A percentile compares a stretch with the other conserved stretches of the same genome.
phyloP scores from a whole-genome alignment of 2,329 filamentous ascomycete species.

The Ceratocystis destructans region DNA sequence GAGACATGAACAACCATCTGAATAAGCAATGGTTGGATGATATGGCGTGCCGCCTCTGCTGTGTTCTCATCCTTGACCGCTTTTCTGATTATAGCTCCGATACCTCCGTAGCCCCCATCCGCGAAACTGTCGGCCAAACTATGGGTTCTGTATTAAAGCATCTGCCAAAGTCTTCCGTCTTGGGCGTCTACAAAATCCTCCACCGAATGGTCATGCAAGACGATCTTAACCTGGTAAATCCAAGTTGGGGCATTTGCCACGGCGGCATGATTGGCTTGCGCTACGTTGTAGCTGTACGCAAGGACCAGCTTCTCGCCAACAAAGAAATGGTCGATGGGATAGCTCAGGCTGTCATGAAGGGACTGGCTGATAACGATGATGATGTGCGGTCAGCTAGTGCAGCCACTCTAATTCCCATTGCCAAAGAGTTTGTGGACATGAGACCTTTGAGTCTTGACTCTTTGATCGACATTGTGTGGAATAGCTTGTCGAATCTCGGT shows the following conservation, averaged over 20 bases:
- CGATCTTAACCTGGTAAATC: slow-evolving; percentile 57
- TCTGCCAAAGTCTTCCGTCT: slow-evolving; percentile 63
- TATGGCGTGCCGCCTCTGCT: slow-evolving; percentile 84
- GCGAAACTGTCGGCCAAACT: slow-evolving; percentile 89
- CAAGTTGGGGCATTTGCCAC: slow-evolving; percentile 89
- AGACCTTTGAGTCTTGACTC: slow-evolving; percentile 63
- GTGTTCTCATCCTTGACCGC: slow-evolving; percentile 90
- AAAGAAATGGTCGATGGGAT: slow-evolving; percentile 82
- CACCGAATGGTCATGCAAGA: slow-evolving; percentile 86
- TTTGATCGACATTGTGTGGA: slow-evolving; percentile 92
- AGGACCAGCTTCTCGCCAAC: slow-evolving; percentile 76
- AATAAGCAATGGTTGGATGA: slow-evolving; percentile 88
- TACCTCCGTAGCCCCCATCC: slow-evolving; percentile 88
- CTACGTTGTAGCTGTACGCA: slow-evolving; percentile 89
- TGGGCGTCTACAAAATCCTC: slow-evolving; percentile 70
- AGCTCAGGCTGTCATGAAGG: slow-evolving; percentile 85
- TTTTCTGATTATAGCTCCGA: slow-evolving; percentile 98
- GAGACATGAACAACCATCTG: slow-evolving; percentile 58
- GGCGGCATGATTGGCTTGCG: slow-evolving; percentile 94
- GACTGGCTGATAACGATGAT: slow-evolving; percentile 78
- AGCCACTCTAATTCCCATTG: slow-evolving; percentile 92
- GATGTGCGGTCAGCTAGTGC: slow-evolving; percentile 95
- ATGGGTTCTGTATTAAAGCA: slow-evolving; percentile 80
- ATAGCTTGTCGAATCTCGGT: slow-evolving; percentile 89
- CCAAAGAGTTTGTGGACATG: slow-evolving; percentile 81